A percentile compares a stretch with the other conserved stretches of the same genome.
phyloP scores from a whole-genome alignment of 176 grass and related monocot genomes.

The Bromus sterilis region DNA sequence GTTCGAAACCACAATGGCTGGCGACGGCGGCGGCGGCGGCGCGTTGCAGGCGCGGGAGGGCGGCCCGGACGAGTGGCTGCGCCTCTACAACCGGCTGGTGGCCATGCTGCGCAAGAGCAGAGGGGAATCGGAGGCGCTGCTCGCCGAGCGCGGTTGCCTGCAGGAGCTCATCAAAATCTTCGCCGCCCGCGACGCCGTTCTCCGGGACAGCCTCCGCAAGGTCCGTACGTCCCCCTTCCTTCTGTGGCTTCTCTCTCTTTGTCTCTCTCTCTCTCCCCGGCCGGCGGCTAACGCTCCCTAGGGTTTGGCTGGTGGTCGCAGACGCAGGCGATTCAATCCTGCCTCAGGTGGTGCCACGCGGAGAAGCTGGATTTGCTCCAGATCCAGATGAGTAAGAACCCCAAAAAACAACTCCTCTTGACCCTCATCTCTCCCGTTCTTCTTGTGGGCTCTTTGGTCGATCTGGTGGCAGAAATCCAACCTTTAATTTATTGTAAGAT shows the following conservation, averaged over 20 bases:
- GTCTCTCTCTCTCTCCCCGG: background rate
- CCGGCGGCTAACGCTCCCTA: background rate
- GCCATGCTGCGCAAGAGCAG: slow-evolving; percentile 26
- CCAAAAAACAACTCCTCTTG: background rate
- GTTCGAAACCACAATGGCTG: slow-evolving; percentile 15
- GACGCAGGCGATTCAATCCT: background rate
- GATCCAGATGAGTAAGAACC: slow-evolving; percentile 25
- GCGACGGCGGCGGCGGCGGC: background rate
- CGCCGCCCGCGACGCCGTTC: background rate
- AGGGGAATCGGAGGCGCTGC: slow-evolving; percentile 15
- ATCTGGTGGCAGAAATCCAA: background rate
- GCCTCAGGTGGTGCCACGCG: background rate
- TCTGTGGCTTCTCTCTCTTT: background rate
- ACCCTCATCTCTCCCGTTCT: background rate
- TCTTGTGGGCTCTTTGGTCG: background rate
- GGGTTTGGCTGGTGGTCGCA: slow-evolving; percentile 7
- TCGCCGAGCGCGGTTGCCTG: slow-evolving; percentile 15
- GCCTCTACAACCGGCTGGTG: slow-evolving; percentile 14
- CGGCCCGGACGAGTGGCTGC: slow-evolving; percentile 9
- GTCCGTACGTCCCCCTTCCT: background rate
- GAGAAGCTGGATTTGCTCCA: slow-evolving; percentile 14
- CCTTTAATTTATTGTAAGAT: too few species aligned
- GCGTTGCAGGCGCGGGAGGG: background rate
- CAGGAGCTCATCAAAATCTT: slow-evolving; percentile 19
- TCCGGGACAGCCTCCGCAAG: background rate